Percentiles rank a stretch among this genome's conserved stretches.
Evolutionary conservation across 345 rosid genomes (phyloP).

Genomic region (Rhodamnia rubescens): DNA sequence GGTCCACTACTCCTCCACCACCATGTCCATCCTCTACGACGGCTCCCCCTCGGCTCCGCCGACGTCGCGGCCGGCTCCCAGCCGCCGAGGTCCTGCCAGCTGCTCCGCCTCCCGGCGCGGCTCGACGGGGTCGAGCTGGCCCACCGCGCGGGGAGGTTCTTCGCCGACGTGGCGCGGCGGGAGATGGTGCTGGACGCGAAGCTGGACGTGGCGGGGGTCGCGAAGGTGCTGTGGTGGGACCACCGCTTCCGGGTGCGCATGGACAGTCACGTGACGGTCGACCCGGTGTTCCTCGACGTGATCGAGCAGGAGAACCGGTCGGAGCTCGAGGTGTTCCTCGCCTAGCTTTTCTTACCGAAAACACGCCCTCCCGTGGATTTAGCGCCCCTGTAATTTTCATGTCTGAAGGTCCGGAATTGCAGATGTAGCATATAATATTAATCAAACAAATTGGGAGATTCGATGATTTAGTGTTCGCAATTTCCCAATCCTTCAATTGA

Average conservation of each 20-base stretch:
- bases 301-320: conserved; percentile 70
- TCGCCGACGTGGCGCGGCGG: conserved; percentile 57
- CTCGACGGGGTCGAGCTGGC: conserved; percentile 74
- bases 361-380: neutral
- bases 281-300: conserved; percentile 72
- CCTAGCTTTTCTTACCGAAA: conserved; percentile 1
- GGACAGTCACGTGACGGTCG: conserved; percentile 74
- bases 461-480: no score
- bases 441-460: neutral
- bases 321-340: conserved; percentile 31
- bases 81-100: conserved; percentile 53
- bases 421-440: neutral
- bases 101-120: conserved; percentile 54
- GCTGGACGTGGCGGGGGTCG: conserved; percentile 62
- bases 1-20: conserved; percentile 57
- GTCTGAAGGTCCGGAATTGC: neutral
- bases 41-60: conserved; percentile 66
- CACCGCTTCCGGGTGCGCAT: conserved; percentile 69
- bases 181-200: conserved; percentile 74
- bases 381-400: neutral
- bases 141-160: conserved; percentile 55
- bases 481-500: no score
- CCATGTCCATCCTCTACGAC: conserved; percentile 85
- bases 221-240: conserved; percentile 78
- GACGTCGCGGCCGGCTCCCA: conserved; percentile 61